Conservation (phyloP, 495 filamentous ascomycete genomes). For the Penicillium robsamsonii region DNA sequence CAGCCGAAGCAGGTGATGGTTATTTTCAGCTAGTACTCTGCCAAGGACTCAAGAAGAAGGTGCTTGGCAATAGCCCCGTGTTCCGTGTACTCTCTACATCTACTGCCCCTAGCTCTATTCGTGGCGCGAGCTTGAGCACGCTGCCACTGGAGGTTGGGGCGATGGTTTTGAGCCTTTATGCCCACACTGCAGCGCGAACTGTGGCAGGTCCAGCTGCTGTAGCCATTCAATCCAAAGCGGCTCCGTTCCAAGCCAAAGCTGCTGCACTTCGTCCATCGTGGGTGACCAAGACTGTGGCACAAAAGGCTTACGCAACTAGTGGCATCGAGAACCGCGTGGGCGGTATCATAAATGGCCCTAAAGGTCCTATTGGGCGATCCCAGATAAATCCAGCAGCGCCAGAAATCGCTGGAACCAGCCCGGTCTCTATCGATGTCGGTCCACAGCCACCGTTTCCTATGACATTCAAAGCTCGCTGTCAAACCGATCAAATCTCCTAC, state of each 20-base stretch:
- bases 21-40: slow-evolving; percentile 67
- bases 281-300: slow-evolving; percentile 39
- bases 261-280: slow-evolving; percentile 37
- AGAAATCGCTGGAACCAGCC: slow-evolving; percentile 6
- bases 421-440: slow-evolving; percentile 43
- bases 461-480: slow-evolving; percentile 41
- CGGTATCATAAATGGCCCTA: slow-evolving; percentile 19
- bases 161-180: slow-evolving; percentile 54
- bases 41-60: slow-evolving; percentile 48
- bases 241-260: slow-evolving; percentile 34
- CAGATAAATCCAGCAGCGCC: slow-evolving; percentile 18
- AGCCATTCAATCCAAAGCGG: slow-evolving; percentile 38
- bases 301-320: slow-evolving; percentile 40
- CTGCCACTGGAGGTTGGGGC: slow-evolving; percentile 63
- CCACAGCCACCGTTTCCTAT: slow-evolving; percentile 59
- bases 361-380: slow-evolving; percentile 17
- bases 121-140: slow-evolving; percentile 62
- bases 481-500: slow-evolving; percentile 35
- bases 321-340: slow-evolving; percentile 37
- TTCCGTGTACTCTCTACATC: slow-evolving; percentile 64
- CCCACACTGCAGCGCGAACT: slow-evolving; percentile 44
- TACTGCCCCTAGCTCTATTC: slow-evolving; percentile 54
- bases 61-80: slow-evolving; percentile 60
- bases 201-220: slow-evolving; percentile 48
- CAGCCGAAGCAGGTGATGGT: slow-evolving; percentile 59